Evolutionary conservation across 768 basidiomycete species (phyloP).

Genomic region (Suillus sp.): DNA sequence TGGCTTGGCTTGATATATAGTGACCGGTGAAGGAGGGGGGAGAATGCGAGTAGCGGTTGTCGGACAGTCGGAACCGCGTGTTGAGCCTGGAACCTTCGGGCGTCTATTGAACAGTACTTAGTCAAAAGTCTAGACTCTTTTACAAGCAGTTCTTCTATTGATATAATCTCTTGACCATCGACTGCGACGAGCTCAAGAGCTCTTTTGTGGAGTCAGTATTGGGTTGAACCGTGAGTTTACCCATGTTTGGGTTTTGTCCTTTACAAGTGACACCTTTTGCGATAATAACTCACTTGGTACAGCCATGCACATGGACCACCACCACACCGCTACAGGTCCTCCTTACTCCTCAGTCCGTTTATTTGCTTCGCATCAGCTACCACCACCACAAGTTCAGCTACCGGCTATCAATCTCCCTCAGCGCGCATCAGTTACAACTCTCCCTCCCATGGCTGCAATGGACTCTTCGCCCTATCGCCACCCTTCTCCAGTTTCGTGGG

Average conservation of each 20-base stretch:
- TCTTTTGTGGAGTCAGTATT: too few species aligned
- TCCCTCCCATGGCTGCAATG: constrained; percentile 26
- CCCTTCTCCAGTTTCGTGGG: constrained; percentile 27
- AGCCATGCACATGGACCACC: constrained; percentile 12
- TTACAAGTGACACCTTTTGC: constrained; percentile 8
- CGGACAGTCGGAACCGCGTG: neutral
- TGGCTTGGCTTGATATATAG: neutral
- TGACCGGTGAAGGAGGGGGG: neutral
- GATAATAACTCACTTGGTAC: constrained; percentile 25
- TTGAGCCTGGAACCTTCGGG: neutral
- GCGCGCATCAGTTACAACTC: constrained; percentile 12
- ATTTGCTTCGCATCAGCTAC: neutral
- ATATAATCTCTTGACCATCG: neutral
- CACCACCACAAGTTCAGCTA: constrained; percentile 15
- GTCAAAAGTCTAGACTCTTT: constrained; percentile 6
- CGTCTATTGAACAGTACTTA: constrained; percentile 6
- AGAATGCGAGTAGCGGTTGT: neutral
- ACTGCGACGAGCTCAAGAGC: neutral
- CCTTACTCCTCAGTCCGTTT: constrained; percentile 6
- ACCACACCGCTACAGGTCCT: constrained; percentile 2
- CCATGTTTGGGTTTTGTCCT: constrained; percentile 25
- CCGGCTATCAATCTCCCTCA: constrained; percentile 14
- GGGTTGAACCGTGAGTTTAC: constrained; percentile 22
- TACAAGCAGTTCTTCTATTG: neutral
- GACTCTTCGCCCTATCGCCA: constrained; percentile 32